Evolutionary conservation across 2,329 filamentous ascomycete genomes (phyloP).

Genomic region (Neoscytalidium dimidiatum): DNA sequence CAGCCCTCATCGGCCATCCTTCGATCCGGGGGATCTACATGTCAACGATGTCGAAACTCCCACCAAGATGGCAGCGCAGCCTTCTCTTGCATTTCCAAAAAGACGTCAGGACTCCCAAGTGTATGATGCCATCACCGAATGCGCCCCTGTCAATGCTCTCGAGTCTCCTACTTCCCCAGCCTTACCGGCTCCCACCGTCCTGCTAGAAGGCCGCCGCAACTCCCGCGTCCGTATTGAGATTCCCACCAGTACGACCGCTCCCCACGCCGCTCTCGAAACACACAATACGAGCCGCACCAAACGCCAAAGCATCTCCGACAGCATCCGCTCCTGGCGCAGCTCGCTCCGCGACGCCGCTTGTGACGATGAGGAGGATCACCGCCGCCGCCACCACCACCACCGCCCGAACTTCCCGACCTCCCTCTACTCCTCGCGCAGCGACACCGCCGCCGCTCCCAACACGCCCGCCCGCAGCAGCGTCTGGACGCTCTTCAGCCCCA

Average conservation of each 20-base stretch:
- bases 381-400: too few relatives aligned
- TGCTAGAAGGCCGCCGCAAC: neutral
- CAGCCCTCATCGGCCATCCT: neutral
- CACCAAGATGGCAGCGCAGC: neutral
- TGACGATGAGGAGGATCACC: too few relatives aligned
- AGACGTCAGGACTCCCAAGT: neutral
- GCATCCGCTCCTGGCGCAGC: neutral
- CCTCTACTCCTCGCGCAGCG: too few relatives aligned
- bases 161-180: neutral
- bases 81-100: too few relatives aligned
- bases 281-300: neutral
- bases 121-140: neutral
- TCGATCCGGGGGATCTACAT: neutral
- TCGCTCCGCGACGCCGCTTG: neutral
- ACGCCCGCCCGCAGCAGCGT: neutral
- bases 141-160: neutral
- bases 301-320: neutral
- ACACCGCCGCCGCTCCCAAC: neutral
- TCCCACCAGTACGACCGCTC: neutral
- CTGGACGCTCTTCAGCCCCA: too few relatives aligned
- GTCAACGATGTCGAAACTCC: neutral
- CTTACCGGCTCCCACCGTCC: neutral
- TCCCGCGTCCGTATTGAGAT: constrained; percentile 11
- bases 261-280: neutral
- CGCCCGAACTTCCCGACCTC: neutral